Conservation (phyloP, 768 basidiomycete species). For the Collybiopsis luxurians region DNA sequence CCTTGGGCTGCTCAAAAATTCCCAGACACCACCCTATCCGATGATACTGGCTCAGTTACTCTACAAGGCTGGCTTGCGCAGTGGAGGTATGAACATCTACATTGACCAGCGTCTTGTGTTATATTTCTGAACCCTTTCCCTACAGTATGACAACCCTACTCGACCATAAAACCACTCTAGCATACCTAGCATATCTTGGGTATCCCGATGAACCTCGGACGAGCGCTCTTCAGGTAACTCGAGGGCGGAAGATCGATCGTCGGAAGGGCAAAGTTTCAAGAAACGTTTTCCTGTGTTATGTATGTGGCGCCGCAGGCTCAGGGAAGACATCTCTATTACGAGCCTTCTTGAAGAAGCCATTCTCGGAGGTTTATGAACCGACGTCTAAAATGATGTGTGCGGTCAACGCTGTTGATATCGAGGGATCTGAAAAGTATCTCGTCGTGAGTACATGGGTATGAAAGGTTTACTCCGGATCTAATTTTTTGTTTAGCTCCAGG, state of each 20-base stretch:
- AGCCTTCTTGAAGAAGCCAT: constrained; percentile 83
- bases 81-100: constrained; percentile 70
- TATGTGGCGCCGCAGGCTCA: constrained; percentile 93
- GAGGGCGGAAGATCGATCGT: constrained; percentile 80
- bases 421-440: constrained; percentile 93
- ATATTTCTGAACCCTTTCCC: not conserved
- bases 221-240: constrained; percentile 79
- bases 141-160: constrained; percentile 93
- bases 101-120: not conserved
- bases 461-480: not conserved
- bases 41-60: constrained; percentile 89
- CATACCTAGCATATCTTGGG: constrained; percentile 94
- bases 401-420: constrained; percentile 93
- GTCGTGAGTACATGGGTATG: constrained; percentile 60
- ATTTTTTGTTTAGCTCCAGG: constrained; percentile 69
- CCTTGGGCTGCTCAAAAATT: constrained; percentile 95
- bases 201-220: constrained; percentile 82
- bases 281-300: constrained; percentile 91
- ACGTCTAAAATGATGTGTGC: constrained; percentile 89
- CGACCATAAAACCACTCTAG: constrained; percentile 88
- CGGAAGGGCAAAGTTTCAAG: constrained; percentile 85
- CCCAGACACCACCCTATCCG: constrained; percentile 84
- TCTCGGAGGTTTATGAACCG: constrained; percentile 73
- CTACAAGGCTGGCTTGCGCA: constrained; percentile 97
- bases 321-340: constrained; percentile 90